These are phyloP conservation scores for Penicillium palitans DNA, from an alignment of 2,329 filamentous ascomycete genomes.

Conservation along the genomic window DNA sequence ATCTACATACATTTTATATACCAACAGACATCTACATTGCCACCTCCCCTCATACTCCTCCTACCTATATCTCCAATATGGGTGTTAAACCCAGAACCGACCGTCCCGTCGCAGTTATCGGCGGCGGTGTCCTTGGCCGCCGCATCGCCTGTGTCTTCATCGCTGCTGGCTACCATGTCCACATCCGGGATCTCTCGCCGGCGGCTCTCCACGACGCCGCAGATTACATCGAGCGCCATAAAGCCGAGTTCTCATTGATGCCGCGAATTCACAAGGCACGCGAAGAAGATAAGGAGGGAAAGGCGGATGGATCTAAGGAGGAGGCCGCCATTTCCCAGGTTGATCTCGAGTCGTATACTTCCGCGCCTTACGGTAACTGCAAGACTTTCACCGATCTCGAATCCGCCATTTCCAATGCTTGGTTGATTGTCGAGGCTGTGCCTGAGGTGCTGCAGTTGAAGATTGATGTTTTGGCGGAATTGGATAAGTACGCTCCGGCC, in stretches of 20 bases:
- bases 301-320: neutral
- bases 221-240: constrained; percentile 35
- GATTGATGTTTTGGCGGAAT: constrained; percentile 47
- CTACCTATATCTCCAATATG: neutral
- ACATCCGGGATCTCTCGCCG: constrained; percentile 28
- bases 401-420: constrained; percentile 48
- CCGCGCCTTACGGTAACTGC: constrained; percentile 33
- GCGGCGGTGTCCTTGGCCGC: constrained; percentile 43
- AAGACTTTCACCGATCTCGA: constrained; percentile 42
- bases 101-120: constrained; percentile 41
- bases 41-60: neutral
- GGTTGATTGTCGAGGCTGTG: constrained; percentile 56
- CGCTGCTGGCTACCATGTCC: constrained; percentile 30
- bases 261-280: constrained; percentile 10
- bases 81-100: constrained; percentile 6
- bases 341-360: constrained; percentile 21
- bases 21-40: neutral
- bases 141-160: constrained; percentile 36
- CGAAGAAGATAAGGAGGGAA: neutral
- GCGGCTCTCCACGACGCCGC: constrained; percentile 28
- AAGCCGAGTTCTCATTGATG: constrained; percentile 27
- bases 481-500: constrained; percentile 42
- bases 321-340: constrained; percentile 20
- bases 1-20: neutral
- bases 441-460: constrained; percentile 54